Conservation (phyloP, 495 filamentous ascomycete species). For the Aspergillus wentii region DNA sequence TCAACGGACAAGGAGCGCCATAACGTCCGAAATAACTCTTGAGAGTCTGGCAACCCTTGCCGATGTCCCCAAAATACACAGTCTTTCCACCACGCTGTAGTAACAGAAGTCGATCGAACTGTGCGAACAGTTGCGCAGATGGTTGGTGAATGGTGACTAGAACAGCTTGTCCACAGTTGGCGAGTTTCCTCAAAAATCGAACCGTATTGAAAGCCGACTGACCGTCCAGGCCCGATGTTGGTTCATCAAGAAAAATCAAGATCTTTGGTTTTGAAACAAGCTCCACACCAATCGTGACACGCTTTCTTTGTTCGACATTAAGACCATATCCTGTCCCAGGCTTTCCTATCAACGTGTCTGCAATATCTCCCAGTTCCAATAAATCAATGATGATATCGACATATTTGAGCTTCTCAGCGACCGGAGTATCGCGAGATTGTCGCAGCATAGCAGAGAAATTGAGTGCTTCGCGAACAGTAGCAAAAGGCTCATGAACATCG, state of each 20-base stretch:
- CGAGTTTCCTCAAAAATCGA: slow-evolving; percentile 56
- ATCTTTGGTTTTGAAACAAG: slow-evolving; percentile 58
- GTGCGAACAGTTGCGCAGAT: slow-evolving; percentile 62
- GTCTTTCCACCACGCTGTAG: slow-evolving; percentile 62
- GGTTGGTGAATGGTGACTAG: slow-evolving; percentile 75
- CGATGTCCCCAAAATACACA: slow-evolving; percentile 64
- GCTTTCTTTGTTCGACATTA: slow-evolving; percentile 55
- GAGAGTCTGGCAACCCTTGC: slow-evolving; percentile 40
- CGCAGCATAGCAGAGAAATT: slow-evolving; percentile 54
- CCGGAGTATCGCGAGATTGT: slow-evolving; percentile 41
- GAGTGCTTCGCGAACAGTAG: slow-evolving; percentile 56
- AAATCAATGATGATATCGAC: slow-evolving; percentile 51
- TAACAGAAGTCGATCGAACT: slow-evolving; percentile 65
- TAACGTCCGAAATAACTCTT: slow-evolving; percentile 72
- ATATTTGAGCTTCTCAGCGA: slow-evolving; percentile 53
- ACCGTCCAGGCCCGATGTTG: slow-evolving; percentile 63
- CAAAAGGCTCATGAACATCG: slow-evolving; percentile 52
- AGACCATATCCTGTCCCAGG: slow-evolving; percentile 47
- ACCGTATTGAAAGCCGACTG: slow-evolving; percentile 58
- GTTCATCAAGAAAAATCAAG: slow-evolving; percentile 69
- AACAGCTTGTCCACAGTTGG: slow-evolving; percentile 61
- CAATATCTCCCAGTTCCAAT: slow-evolving; percentile 50
- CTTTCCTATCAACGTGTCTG: slow-evolving; percentile 46
- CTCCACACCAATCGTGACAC: slow-evolving; percentile 62
- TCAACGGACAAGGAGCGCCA: slow-evolving; percentile 63